Base-by-base conservation (phyloP, 1,284 basidiomycete species). In the Xanthoconium separans region DNA sequence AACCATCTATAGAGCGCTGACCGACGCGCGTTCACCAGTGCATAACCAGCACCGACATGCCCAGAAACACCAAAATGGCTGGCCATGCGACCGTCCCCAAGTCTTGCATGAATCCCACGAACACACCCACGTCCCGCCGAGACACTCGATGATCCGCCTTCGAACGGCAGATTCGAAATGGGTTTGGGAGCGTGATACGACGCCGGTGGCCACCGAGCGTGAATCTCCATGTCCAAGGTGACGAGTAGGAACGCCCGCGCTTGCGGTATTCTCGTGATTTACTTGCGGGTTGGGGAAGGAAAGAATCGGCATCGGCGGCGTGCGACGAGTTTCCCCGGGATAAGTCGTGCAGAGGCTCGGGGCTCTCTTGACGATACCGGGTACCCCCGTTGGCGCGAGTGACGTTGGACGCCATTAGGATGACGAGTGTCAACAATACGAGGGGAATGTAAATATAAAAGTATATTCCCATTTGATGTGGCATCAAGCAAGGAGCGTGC, bases 401-500 rank as follows among this genome's bases (percentile, higher is more conserved):
- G 56, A 73, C 57, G 58, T 75, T 76, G 40, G 63, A 63, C 3
- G 67, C 49, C 24, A 77, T 63, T n/a, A 81, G 58, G 4, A 71
- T 40, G 31, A 77, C 22, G 29, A 81, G 58, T 22, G 81, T 80
- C 22, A 80, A 29, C 10, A 77, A 53, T 18, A 73, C 58, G 31
- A 81, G 65, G 34, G 79, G 80, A 29, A 81, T 60, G 70, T 91
- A 89, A 30, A 85, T 63, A 49, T 75, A 68, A 29, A 76, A 69
- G 65, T 89, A 87, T 53, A 90, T 82, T 34, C 77, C 75, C 48
- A 77, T 70, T 58, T 88, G 85, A 67, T 89, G 79, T 9, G 90
- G 90, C 44, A 91, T 78, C 47, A 83, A 70, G 70, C 89, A 95
- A 29, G 80, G 79, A 4, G 70, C 66, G 61, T 87, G 83, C 40